phyloP scores from a whole-genome alignment of 805 yeast genomes.

The Spathaspora boniae region DNA sequence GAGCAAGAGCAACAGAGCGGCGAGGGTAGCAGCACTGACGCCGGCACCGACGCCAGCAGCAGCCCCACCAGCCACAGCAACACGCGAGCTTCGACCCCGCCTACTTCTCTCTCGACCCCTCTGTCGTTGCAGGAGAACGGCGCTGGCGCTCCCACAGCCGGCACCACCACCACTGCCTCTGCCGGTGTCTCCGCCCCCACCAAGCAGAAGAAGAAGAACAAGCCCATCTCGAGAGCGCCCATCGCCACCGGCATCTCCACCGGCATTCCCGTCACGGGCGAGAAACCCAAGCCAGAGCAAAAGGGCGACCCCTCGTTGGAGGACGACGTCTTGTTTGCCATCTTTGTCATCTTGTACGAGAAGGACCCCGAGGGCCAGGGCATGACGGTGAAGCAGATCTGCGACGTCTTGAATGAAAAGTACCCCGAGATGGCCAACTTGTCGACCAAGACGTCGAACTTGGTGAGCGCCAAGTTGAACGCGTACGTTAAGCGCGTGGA shows the following conservation, averaged over 20 bases:
- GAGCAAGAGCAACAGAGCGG: constrained; percentile 8
- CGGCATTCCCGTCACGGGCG: constrained; percentile 76
- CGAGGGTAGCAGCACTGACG: constrained; percentile 8
- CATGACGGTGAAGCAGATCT: constrained; percentile 86
- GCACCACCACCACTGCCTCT: constrained; percentile 10
- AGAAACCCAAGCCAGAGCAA: constrained; percentile 63
- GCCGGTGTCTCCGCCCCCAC: constrained; percentile 8
- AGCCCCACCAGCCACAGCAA: constrained; percentile 17
- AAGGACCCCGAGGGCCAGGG: constrained; percentile 68
- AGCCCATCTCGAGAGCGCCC: constrained; percentile 43
- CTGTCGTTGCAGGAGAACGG: constrained; percentile 11
- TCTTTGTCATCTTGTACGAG: constrained; percentile 67
- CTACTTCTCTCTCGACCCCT: constrained; percentile 14
- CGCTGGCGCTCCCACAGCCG: constrained; percentile 1
- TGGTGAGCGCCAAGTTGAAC: constrained; percentile 78
- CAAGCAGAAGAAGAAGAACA: constrained; percentile 27
- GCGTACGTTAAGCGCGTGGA: constrained; percentile 84
- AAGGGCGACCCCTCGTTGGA: constrained; percentile 59
- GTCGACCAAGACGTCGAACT: constrained; percentile 75
- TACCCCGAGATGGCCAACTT: constrained; percentile 84
- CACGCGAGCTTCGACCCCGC: constrained; percentile 31
- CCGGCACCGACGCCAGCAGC: constrained; percentile 16
- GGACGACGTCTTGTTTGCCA: constrained; percentile 72
- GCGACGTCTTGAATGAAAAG: constrained; percentile 67
- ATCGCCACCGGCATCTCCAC: constrained; percentile 74